Evolutionary conservation across 2,329 filamentous ascomycete genomes (phyloP).

Genomic region (Trichophyton schoenleinii): DNA sequence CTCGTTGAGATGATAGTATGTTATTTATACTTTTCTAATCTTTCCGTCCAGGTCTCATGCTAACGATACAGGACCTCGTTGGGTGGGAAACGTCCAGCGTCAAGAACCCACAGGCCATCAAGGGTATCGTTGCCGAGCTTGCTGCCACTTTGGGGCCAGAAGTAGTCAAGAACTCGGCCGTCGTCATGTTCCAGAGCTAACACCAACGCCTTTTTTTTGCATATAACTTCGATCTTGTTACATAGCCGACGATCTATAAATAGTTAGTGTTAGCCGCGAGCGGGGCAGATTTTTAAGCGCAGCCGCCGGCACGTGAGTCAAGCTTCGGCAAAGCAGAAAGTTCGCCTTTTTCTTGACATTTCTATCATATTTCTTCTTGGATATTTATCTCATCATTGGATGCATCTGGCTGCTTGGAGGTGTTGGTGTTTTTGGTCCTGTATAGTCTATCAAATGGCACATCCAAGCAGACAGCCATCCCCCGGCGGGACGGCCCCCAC

Average conservation of each 20-base stretch:
- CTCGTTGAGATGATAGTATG: constrained; percentile 34
- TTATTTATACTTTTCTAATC: not conserved
- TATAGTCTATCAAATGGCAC: too few relatives aligned
- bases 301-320: not conserved
- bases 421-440: too few relatives aligned
- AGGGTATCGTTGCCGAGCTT: constrained; percentile 36
- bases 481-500: not conserved
- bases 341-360: not conserved
- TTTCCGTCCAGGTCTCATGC: not conserved
- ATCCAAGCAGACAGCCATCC: too few relatives aligned
- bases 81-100: constrained; percentile 36
- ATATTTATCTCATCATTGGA: not conserved
- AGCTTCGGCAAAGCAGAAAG: not conserved
- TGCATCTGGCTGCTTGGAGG: too few relatives aligned
- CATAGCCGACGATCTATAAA: not conserved
- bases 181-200: constrained; percentile 23
- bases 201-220: too few relatives aligned
- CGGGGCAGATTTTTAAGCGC: not conserved
- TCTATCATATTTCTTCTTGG: not conserved
- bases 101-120: constrained; percentile 32
- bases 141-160: constrained; percentile 34
- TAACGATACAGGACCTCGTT: constrained; percentile 29
- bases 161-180: constrained; percentile 30
- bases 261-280: not conserved
- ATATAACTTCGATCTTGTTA: too few relatives aligned